A percentile compares a stretch with the other conserved stretches of the same genome.
Evolutionary conservation across 805 yeast species (phyloP).

Genomic region (Pichia nanzhaoensis): DNA sequence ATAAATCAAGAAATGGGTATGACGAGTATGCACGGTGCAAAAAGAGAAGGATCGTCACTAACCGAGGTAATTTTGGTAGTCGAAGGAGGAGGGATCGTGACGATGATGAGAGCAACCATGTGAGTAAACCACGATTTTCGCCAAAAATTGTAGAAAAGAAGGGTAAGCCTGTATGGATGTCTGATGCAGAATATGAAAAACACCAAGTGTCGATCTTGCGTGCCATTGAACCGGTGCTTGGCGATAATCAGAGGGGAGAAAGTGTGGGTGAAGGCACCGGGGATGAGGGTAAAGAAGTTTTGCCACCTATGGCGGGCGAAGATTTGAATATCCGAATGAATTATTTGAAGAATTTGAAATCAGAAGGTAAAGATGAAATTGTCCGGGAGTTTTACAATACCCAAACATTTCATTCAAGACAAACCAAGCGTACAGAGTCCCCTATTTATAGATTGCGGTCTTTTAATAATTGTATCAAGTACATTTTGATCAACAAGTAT

Average conservation of each 20-base stretch:
- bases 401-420: slow-evolving; percentile 62
- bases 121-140: neutral
- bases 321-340: slow-evolving; percentile 18
- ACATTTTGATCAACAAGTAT: slow-evolving; percentile 70
- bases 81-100: slow-evolving; percentile 15
- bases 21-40: slow-evolving; percentile 11
- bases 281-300: neutral
- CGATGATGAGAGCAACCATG: neutral
- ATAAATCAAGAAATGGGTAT: neutral
- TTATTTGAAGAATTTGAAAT: slow-evolving; percentile 30
- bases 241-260: slow-evolving; percentile 1
- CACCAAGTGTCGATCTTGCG: slow-evolving; percentile 18
- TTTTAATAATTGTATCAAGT: slow-evolving; percentile 89
- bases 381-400: slow-evolving; percentile 84
- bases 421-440: slow-evolving; percentile 58
- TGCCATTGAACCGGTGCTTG: slow-evolving; percentile 3
- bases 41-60: slow-evolving; percentile 20
- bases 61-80: slow-evolving; percentile 10
- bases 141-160: neutral
- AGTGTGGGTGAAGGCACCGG: slow-evolving; percentile 6
- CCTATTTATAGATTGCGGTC: slow-evolving; percentile 81
- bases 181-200: slow-evolving; percentile 23
- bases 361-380: slow-evolving; percentile 46
- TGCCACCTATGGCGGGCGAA: slow-evolving; percentile 16
- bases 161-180: slow-evolving; percentile 31